Evolutionary conservation across 2,329 filamentous ascomycete genomes (phyloP).

Genomic region (Malbranchea cinnamomea): DNA sequence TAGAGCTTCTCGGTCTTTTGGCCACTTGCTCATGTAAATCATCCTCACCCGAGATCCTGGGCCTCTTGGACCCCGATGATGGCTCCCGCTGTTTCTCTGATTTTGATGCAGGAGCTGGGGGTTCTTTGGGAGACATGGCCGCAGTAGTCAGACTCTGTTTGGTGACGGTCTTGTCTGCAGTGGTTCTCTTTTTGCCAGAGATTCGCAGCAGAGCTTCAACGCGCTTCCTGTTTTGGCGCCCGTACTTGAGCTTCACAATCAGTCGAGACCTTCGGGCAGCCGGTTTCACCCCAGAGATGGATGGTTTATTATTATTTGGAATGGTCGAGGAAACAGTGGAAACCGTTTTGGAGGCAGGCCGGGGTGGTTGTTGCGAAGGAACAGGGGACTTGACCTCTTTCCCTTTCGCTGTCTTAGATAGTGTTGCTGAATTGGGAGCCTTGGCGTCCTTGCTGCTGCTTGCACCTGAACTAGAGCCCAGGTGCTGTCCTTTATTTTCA

Average conservation of each 20-base stretch:
- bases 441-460: constrained; percentile 8
- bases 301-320: too few relatives aligned
- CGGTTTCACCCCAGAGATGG: too few relatives aligned
- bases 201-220: constrained; percentile 33
- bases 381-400: too few relatives aligned
- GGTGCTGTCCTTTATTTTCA: too few relatives aligned
- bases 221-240: constrained; percentile 33
- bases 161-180: constrained; percentile 13
- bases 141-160: constrained; percentile 14
- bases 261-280: too few relatives aligned
- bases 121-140: constrained; percentile 6
- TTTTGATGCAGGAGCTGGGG: constrained; percentile 9
- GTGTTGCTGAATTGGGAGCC: constrained; percentile 7
- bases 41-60: constrained; percentile 14
- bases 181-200: constrained; percentile 22
- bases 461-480: constrained; percentile 10
- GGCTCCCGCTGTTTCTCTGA: constrained; percentile 10
- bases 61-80: constrained; percentile 14
- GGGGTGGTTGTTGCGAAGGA: constrained; percentile 3
- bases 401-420: too few relatives aligned
- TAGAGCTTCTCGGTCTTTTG: constrained; percentile 21
- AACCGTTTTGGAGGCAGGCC: neutral
- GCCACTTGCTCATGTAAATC: constrained; percentile 14
- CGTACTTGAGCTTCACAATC: constrained; percentile 37
- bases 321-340: constrained; percentile 2